These are phyloP conservation scores for Cryptococcus depauperatus DNA, from an alignment of 1,284 basidiomycete genomes.

Conservation along the genomic window DNA sequence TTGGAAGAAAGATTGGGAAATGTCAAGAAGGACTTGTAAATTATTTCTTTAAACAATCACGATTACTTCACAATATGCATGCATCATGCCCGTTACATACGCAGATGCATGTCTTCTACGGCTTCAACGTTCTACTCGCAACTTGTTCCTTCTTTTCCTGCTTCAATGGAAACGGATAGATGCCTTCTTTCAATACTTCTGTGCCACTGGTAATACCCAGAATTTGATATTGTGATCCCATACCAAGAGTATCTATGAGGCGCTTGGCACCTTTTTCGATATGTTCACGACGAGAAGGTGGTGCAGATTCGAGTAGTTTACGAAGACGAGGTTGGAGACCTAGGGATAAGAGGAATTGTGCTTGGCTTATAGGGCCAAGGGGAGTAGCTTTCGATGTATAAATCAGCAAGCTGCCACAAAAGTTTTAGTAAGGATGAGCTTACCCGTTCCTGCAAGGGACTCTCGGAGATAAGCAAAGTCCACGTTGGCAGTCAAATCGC, in stretches of 20 bases:
- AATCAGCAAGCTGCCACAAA: not conserved
- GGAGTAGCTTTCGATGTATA: conserved; percentile 42
- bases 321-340: conserved; percentile 59
- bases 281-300: conserved; percentile 48
- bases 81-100: not conserved
- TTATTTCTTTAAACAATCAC: not conserved
- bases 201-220: conserved; percentile 45
- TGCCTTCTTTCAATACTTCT: conserved; percentile 19
- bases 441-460: conserved; percentile 60
- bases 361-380: conserved; percentile 62
- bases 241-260: conserved; percentile 51
- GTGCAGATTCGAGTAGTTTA: conserved; percentile 50
- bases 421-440: conserved; percentile 18
- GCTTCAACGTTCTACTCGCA: conserved; percentile 8
- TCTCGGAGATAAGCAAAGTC: conserved; percentile 85
- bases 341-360: conserved; percentile 60
- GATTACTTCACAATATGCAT: not conserved
- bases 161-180: conserved; percentile 41
- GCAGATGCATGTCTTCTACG: too few species aligned
- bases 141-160: conserved; percentile 4
- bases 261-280: conserved; percentile 48
- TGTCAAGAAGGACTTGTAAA: conserved; percentile 16
- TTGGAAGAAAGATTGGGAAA: conserved; percentile 47
- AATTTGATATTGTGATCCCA: conserved; percentile 54
- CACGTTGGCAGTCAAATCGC: conserved; percentile 91